Evolutionary conservation across 495 filamentous ascomycete genomes (phyloP), one percentile per base, ranked within the genome.

Genomic region (Jackrogersella multiformis): DNA sequence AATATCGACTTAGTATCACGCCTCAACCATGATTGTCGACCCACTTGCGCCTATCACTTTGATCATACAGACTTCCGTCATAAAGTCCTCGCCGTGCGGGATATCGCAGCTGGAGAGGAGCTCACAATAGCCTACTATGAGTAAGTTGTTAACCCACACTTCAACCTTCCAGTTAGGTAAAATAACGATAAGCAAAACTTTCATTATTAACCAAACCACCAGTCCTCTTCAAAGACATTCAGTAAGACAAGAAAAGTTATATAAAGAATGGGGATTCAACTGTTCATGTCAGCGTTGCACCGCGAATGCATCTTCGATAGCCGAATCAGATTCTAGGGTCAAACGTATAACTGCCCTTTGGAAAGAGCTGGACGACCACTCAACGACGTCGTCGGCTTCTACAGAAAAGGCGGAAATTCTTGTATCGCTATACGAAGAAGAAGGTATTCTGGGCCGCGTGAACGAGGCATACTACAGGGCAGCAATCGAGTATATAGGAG

Each of bases 21-120:
- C 35, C 62, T 80, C 58, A 82, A 82, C 61, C 80, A 82, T 64
- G 79, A 77, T 66, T 82, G 79, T 60, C 77, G 78, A 0, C 76
- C 79, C 6, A 81, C 79, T 35, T 77, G 76, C 9, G 78, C 78
- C 36, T 81, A 82, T 74, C 74, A 71, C 56, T 81, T 77, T 42
- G 74, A 77, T 24, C 60, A 74, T 34, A 56, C 46, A 5, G 64
- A 70, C 0, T 74, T 81, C 10, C 61, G 66, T 7, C 80, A 82
- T 41, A 72, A 69, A 42, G 69, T 82, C 6, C 63, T 74, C 39
- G 79, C 80, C 23, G 70, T 74, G 1, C 67, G 76, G 3, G 73
- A 74, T n/a, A 75, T 81, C 35, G 2, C 4, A 0, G 66, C 69
- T 0, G 79, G 74, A 34, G 76, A 78, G 56, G 78, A 80, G 68